Evolutionary conservation across 2,329 filamentous ascomycete genomes (phyloP).

Genomic region (Colletotrichum filicis): DNA sequence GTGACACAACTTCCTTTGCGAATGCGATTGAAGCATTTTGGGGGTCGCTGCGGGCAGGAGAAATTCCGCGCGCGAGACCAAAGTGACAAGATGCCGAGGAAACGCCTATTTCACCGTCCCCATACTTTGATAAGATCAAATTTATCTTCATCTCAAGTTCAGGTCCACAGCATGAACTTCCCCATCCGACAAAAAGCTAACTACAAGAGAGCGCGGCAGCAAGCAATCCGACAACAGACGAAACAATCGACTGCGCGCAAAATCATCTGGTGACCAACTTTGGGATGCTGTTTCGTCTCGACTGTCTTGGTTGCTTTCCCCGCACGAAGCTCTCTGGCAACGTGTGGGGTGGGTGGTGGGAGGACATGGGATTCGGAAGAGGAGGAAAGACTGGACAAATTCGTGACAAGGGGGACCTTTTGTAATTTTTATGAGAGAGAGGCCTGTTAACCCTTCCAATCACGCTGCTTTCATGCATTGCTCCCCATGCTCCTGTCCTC

Average conservation of each 20-base stretch:
- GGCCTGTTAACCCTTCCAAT: slow-evolving; percentile 30
- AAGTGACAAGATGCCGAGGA: neutral
- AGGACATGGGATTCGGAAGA: neutral
- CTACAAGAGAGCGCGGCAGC: neutral
- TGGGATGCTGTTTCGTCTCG: neutral
- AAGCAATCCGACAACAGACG: neutral
- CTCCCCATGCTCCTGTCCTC: neutral
- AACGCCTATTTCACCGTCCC: neutral
- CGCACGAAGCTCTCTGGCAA: slow-evolving; percentile 33
- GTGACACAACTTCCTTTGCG: neutral
- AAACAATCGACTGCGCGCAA: neutral
- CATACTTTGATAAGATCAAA: neutral
- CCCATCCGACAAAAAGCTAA: neutral
- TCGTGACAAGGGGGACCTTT: neutral
- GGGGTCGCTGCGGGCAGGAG: neutral
- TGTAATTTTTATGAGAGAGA: neutral
- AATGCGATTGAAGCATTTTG: neutral
- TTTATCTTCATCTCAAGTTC: neutral
- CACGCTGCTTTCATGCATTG: slow-evolving; percentile 3
- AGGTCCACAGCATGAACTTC: neutral
- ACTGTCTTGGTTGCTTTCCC: slow-evolving; percentile 14
- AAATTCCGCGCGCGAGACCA: neutral
- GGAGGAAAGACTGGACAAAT: neutral
- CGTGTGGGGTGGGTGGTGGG: slow-evolving; percentile 23
- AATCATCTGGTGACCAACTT: neutral